phyloP scores from a whole-genome alignment of 176 grass and related monocot genomes.

The Juncus effusus region DNA sequence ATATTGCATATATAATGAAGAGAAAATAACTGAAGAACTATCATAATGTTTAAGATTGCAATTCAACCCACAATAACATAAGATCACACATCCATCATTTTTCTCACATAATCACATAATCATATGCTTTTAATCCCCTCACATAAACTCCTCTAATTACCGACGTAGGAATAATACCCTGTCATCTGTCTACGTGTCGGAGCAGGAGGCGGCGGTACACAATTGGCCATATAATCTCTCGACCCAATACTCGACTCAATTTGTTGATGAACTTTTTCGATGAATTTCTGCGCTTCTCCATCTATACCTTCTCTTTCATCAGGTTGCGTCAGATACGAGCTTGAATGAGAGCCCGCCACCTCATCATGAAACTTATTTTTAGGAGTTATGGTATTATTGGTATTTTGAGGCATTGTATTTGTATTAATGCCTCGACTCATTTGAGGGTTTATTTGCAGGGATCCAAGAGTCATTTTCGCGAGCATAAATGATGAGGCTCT shows the following conservation, averaged over 20 bases:
- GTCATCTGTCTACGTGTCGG: neutral
- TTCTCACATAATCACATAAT: too few relatives aligned
- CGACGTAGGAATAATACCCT: neutral
- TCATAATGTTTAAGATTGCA: too few relatives aligned
- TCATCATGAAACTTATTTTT: neutral
- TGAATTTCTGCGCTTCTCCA: neutral
- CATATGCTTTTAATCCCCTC: too few relatives aligned
- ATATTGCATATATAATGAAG: too few relatives aligned
- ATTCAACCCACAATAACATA: too few relatives aligned
- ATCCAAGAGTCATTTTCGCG: conserved; percentile 19
- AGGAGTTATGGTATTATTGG: neutral
- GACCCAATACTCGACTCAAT: neutral
- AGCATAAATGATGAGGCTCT: conserved; percentile 27
- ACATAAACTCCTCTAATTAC: neutral
- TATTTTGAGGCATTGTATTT: neutral
- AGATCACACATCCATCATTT: neutral
- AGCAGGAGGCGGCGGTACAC: conserved; percentile 15
- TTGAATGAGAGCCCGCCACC: neutral
- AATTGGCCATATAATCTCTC: conserved; percentile 18
- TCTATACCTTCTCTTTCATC: conserved; percentile 8
- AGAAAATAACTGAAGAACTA: too few relatives aligned
- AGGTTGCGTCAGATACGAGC: conserved; percentile 14
- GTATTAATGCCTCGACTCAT: neutral
- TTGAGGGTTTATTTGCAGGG: neutral
- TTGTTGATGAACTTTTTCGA: conserved; percentile 14